Evolutionary conservation across 1,139 yeast genomes (phyloP).

Genomic region (Yamadazyma diospyri): DNA sequence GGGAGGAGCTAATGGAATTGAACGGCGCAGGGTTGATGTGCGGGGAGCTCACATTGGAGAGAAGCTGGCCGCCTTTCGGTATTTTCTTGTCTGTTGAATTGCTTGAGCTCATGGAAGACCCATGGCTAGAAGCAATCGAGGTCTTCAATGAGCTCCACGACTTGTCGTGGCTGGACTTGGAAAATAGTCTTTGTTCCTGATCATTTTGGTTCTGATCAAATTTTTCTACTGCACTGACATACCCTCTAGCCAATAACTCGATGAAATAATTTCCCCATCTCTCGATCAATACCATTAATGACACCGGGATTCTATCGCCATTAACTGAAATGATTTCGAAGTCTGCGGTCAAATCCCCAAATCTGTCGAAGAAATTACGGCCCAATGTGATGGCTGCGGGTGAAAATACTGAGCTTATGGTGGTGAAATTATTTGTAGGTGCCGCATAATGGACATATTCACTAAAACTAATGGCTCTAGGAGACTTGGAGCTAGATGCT

Average conservation of each 20-base stretch:
- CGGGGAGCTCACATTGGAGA: background rate
- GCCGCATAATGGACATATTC: slow-evolving; percentile 77
- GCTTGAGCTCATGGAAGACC: slow-evolving; percentile 10
- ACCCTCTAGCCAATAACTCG: slow-evolving; percentile 56
- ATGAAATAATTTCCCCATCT: slow-evolving; percentile 77
- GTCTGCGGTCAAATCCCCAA: slow-evolving; percentile 62
- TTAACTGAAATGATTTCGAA: slow-evolving; percentile 66
- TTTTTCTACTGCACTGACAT: slow-evolving; percentile 53
- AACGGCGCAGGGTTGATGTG: background rate
- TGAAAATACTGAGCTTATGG: slow-evolving; percentile 66
- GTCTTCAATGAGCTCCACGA: slow-evolving; percentile 10
- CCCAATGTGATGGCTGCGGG: slow-evolving; percentile 76
- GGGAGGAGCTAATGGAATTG: background rate
- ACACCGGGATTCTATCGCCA: slow-evolving; percentile 63
- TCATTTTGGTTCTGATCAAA: slow-evolving; percentile 33
- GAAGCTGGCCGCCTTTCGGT: slow-evolving; percentile 6
- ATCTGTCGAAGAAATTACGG: slow-evolving; percentile 66
- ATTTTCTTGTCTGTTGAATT: too few species aligned
- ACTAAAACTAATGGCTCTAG: slow-evolving; percentile 45
- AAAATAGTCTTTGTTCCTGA: slow-evolving; percentile 7
- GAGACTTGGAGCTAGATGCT: slow-evolving; percentile 15
- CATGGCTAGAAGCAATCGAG: slow-evolving; percentile 14
- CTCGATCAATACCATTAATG: slow-evolving; percentile 56
- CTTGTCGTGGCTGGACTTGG: slow-evolving; percentile 7
- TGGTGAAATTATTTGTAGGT: slow-evolving; percentile 62